phyloP scores from a whole-genome alignment of 306 rosid genomes.

The Prunus padus region DNA sequence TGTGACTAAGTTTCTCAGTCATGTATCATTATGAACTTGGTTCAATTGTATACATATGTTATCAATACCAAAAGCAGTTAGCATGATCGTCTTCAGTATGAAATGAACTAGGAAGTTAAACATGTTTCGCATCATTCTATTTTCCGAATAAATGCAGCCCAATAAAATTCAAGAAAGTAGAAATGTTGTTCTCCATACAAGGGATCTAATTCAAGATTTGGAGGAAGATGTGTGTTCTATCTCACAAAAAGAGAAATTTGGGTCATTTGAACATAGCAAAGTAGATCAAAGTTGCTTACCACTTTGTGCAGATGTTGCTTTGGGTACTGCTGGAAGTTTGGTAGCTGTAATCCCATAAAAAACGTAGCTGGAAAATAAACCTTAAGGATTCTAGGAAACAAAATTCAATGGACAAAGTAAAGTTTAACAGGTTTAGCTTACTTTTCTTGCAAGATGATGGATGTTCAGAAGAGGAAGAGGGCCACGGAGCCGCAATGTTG shows the following conservation, averaged over 20 bases:
- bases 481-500: constrained; percentile 75
- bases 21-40: not conserved
- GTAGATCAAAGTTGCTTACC: constrained; percentile 30
- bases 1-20: not conserved
- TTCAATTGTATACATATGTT: not conserved
- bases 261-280: not conserved
- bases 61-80: not conserved
- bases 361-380: not conserved
- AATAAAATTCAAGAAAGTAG: not conserved
- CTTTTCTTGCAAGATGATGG: constrained; percentile 59
- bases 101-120: not conserved
- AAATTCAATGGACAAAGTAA: constrained; percentile 1
- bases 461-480: constrained; percentile 34
- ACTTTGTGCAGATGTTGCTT: constrained; percentile 49
- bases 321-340: constrained; percentile 53
- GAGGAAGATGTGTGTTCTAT: not conserved
- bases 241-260: not conserved
- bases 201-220: not conserved
- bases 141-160: not conserved
- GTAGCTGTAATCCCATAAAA: constrained; percentile 34
- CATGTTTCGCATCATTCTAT: not conserved
- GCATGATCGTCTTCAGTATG: not conserved
- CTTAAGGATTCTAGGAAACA: not conserved
- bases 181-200: not conserved
- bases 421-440: constrained; percentile 26